These are phyloP conservation scores for Fusarium setosum DNA, from an alignment of 2,329 filamentous ascomycete species.

Conservation along the genomic window DNA sequence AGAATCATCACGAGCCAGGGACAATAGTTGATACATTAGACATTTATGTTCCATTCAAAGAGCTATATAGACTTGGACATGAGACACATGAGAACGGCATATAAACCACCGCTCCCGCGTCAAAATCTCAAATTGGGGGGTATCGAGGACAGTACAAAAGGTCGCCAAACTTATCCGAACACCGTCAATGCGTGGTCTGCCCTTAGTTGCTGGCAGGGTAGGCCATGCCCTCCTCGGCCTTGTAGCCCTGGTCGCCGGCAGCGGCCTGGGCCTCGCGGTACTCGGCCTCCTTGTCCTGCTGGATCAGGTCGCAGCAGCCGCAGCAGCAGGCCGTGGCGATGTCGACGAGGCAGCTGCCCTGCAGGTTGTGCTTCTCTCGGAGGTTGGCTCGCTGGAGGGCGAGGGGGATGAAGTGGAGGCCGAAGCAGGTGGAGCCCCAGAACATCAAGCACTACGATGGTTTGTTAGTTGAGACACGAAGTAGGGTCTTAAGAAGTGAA, in stretches of 20 bases:
- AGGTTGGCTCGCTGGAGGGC: conserved; percentile 59
- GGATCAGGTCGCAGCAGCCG: conserved; percentile 56
- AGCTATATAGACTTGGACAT: conserved; percentile 1
- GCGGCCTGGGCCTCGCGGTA: conserved; percentile 46
- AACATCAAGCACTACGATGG: conserved; percentile 54
- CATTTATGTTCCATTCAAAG: conserved; percentile 2
- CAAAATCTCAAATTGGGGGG: conserved; percentile 21
- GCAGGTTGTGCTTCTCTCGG: conserved; percentile 57
- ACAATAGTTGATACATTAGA: neutral
- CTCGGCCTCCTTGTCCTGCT: conserved; percentile 60
- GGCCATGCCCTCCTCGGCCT: conserved; percentile 36
- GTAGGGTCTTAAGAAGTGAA: neutral
- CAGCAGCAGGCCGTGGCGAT: conserved; percentile 58
- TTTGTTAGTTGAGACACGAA: neutral
- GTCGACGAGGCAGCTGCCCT: conserved; percentile 57
- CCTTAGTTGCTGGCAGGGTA: conserved; percentile 21
- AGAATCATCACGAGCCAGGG: too few relatives aligned
- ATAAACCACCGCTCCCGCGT: neutral
- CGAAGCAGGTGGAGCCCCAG: conserved; percentile 53
- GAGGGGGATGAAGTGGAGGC: conserved; percentile 55
- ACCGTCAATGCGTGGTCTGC: neutral
- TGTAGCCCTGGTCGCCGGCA: conserved; percentile 31
- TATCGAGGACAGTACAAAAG: conserved; percentile 30
- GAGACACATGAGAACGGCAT: neutral
- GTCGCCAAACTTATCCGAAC: conserved; percentile 3